Base-by-base conservation (phyloP, 73 alveolate genomes). In the Breviolum minutum region DNA sequence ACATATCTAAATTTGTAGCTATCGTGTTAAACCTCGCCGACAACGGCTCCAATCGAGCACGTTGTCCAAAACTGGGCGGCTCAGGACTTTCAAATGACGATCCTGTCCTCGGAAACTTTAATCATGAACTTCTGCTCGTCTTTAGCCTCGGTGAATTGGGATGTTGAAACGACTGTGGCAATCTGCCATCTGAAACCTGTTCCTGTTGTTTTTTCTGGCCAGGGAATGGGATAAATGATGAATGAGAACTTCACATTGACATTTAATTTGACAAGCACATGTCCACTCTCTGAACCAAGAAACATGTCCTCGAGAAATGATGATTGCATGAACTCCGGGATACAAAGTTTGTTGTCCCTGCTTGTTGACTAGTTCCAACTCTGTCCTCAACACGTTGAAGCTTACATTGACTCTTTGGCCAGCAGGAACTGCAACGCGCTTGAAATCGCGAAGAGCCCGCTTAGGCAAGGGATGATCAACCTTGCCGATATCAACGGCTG, bases 401-500 rank as follows among this genome's bases (percentile, higher is more conserved):
- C 48, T 30, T 54, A 88, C 86, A 7, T 27, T 66, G 10, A 26
- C 95, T 8, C 17, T 61, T 32, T 88, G 61, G 71, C 95, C 95
- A 88, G 95, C 95, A 9, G 66, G 73, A 32, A 88, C 95, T 8
- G 69, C 85, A 32, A 88, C 84, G 22, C 95, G 85, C 95, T 88
- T 54, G 86, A 88, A 88, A 63, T 69, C 73, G 64, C 95, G 73
- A 14, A 88, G 95, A 27, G 95, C 95, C 63, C 95, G 84, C 95
- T 88, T 66, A 60, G 95, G 95, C 40, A 88, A 29, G 1, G 95
- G 86, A 40, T 88, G 95, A 61, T 88, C 95, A 66, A 88, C 95
- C 29, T 88, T 88, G 86, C 95, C 95, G 27, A 88, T 88, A 85
- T 88, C 95, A 24, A 88, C 95, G 22, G 95, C 85, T 60, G 95